A percentile compares a stretch with the other conserved stretches of the same genome.
Conservation (phyloP, 129 eudicot genomes). For the Tagetes patula region DNA sequence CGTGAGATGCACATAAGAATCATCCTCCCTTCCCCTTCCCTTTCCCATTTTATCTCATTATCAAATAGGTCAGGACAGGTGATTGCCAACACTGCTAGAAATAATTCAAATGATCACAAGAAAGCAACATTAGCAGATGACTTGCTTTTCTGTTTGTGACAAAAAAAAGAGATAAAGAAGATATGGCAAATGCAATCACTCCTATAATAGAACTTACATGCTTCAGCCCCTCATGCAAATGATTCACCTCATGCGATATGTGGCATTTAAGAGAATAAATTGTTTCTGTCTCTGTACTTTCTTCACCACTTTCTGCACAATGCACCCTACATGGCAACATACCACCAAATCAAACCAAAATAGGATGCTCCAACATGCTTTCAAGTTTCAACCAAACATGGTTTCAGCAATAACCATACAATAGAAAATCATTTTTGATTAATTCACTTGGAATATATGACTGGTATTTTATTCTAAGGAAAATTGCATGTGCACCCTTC, state of each 20-base stretch:
- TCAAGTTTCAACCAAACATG: neutral
- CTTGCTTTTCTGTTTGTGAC: neutral
- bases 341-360: neutral
- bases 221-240: conserved; percentile 90
- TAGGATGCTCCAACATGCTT: conserved; percentile 2
- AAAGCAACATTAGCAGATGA: neutral
- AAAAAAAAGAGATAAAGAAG: neutral
- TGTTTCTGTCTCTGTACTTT: conserved; percentile 80
- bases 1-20: neutral
- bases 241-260: conserved; percentile 96
- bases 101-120: neutral
- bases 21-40: neutral
- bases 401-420: neutral
- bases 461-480: neutral
- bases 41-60: neutral
- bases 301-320: conserved; percentile 98
- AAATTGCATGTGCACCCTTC: neutral
- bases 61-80: neutral
- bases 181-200: neutral
- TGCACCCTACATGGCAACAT: conserved; percentile 62
- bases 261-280: conserved; percentile 90
- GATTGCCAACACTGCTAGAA: neutral
- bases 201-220: conserved; percentile 62
- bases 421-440: neutral
- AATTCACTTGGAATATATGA: neutral